phyloP scores from a whole-genome alignment of 2,329 filamentous ascomycete species.

The Clonostachys solani region DNA sequence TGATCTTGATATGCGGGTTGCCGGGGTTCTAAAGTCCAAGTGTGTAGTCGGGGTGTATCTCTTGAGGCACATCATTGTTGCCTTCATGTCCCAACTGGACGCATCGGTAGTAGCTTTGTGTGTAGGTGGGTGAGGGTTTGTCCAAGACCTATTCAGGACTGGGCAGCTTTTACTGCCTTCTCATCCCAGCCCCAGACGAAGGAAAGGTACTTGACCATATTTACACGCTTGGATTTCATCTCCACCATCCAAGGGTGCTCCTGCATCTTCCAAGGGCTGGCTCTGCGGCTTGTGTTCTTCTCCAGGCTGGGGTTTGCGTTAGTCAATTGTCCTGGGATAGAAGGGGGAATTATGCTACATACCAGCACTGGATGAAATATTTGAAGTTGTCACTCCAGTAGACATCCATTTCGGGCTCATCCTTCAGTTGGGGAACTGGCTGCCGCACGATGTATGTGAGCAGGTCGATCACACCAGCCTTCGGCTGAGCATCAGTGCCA shows the following conservation, averaged over 20 bases:
- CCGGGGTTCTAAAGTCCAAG: no score
- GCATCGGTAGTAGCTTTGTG: no score
- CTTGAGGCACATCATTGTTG: no score
- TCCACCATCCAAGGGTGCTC: slow-evolving; percentile 99
- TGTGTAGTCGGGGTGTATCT: no score
- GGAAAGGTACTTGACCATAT: slow-evolving; percentile 90
- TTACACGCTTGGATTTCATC: slow-evolving; percentile 93
- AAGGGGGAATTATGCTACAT: slow-evolving; percentile 32
- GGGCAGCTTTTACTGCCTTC: slow-evolving; percentile 3
- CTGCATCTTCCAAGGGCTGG: slow-evolving; percentile 96
- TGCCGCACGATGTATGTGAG: slow-evolving; percentile 97
- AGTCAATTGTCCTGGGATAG: slow-evolving; percentile 4
- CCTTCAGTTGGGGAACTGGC: slow-evolving; percentile 90
- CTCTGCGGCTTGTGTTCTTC: slow-evolving; percentile 82
- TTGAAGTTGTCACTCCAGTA: slow-evolving; percentile 98
- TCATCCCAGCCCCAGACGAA: slow-evolving; percentile 98
- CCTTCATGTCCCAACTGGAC: no score
- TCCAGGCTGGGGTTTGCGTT: slow-evolving; percentile 63
- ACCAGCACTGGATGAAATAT: slow-evolving; percentile 99
- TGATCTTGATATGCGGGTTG: no score
- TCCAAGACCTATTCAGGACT: background rate
- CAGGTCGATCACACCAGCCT: slow-evolving; percentile 88
- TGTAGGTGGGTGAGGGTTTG: no score
- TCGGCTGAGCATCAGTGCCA: slow-evolving; percentile 90
- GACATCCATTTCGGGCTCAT: slow-evolving; percentile 85